Base-by-base conservation (phyloP, 129 eudicot genomes). In the Lonicera japonica region DNA sequence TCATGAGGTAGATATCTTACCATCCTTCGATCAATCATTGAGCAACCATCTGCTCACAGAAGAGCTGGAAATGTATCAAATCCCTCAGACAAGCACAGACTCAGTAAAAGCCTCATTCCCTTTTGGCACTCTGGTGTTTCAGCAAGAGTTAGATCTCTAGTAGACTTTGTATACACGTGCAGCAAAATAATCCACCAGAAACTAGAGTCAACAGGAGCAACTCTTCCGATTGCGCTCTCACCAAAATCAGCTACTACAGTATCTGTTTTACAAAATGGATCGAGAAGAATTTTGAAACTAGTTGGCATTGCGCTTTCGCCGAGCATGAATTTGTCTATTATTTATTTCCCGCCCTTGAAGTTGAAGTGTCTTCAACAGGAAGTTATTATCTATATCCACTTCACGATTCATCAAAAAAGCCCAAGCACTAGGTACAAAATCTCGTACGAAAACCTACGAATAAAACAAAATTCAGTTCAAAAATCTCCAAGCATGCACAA, bases 1-100 rank as follows among this genome's bases (percentile, higher is more conserved):
- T n/a, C n/a, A n/a, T n/a, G n/a, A n/a, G n/a, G n/a, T n/a, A 67
- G 45, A 34, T 36, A 65, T 21, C 78, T 79, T 76, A 91, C 97
- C 97, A 91, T 91, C 67, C 97, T 87, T 45, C 97, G 81, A 73
- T 91, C 97, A 74, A 91, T 84, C 97, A 38, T 10, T 38, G 53
- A 67, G 56, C 86, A 80, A 6, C 82, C 86, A 64, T 80, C 86
- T 7, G 82, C 86, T 4, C 43, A 38, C 5, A 38, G 43, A 5
- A 38, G 43, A 10, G 43, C 10, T 38, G 43, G 43, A 10, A 80
- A 80, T 11, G 86, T 80, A 64, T 80, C 86, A 57, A 71, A 80
- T 20, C 86, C 86, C 24, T 76, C 79, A 0, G 86, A 80, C 34
- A 80, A 79, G 43, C 86, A 80, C 39, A 80, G 48, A 11, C 62